phyloP scores from a whole-genome alignment of 148 eudicot species.

The Pharnaceum exiguum region DNA sequence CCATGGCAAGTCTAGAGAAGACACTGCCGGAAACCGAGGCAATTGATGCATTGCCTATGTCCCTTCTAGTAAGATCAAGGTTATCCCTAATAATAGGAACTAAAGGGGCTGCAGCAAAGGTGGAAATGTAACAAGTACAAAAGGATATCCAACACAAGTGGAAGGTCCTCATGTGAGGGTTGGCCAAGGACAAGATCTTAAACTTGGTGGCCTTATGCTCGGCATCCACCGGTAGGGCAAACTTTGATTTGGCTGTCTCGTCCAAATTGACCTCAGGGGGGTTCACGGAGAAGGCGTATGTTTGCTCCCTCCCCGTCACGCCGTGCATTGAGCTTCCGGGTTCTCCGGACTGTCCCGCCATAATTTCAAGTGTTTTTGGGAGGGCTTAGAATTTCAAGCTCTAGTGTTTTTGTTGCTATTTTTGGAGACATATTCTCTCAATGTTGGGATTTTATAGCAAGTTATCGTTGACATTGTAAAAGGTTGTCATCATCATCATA shows the following conservation, averaged over 20 bases:
- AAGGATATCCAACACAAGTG: conserved; percentile 44
- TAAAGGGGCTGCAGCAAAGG: conserved; percentile 40
- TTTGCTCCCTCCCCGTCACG: conserved; percentile 5
- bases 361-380: neutral
- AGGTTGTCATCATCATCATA: too few relatives aligned
- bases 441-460: too few relatives aligned
- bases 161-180: conserved; percentile 37
- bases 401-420: neutral
- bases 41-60: conserved; percentile 35
- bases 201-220: conserved; percentile 41
- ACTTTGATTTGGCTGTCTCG: conserved; percentile 24
- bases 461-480: too few relatives aligned
- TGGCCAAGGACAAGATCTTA: conserved; percentile 27
- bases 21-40: conserved; percentile 32
- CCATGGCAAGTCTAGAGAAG: conserved; percentile 40
- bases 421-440: too few relatives aligned
- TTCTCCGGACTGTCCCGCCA: neutral
- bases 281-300: neutral
- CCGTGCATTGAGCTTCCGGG: conserved; percentile 7
- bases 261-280: conserved; percentile 11
- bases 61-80: conserved; percentile 27
- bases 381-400: neutral
- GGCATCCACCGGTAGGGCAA: conserved; percentile 31
- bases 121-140: conserved; percentile 33
- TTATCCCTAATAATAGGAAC: conserved; percentile 43